A percentile compares a stretch with the other conserved stretches of the same genome.
These are phyloP conservation scores for Viola pubescens DNA, from an alignment of 441 rosid species.

Conservation along the genomic window DNA sequence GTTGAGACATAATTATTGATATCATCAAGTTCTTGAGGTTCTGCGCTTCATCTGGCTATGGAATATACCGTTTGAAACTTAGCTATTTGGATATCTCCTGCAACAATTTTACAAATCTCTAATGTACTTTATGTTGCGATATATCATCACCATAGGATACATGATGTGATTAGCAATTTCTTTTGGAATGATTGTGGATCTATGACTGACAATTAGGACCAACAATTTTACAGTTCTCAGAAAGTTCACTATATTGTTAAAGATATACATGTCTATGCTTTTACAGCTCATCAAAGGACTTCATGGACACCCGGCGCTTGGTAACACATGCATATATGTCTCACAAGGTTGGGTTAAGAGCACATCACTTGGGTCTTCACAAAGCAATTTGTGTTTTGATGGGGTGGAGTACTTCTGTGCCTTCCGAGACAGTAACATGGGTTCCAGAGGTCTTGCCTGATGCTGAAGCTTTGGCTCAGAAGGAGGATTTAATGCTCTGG, in stretches of 20 bases:
- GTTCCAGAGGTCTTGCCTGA: conserved; percentile 35
- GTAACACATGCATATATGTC: conserved; percentile 54
- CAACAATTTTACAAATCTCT: too few relatives aligned
- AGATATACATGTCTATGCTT: conserved; percentile 14
- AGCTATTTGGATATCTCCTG: too few relatives aligned
- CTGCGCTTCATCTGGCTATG: too few relatives aligned
- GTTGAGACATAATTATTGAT: too few relatives aligned
- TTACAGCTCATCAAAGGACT: conserved; percentile 54
- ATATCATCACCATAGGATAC: too few relatives aligned
- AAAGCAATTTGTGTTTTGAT: conserved; percentile 53
- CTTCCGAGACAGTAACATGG: conserved; percentile 42
- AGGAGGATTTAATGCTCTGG: conserved; percentile 65
- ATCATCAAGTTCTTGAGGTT: too few relatives aligned
- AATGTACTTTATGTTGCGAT: too few relatives aligned
- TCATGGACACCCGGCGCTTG: conserved; percentile 42
- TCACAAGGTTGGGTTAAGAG: conserved; percentile 44
- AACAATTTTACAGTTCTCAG: not conserved
- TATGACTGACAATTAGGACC: not conserved
- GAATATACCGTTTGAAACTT: too few relatives aligned
- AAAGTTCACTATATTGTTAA: not conserved
- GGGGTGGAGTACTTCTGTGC: conserved; percentile 49
- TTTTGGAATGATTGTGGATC: too few relatives aligned
- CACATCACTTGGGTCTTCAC: conserved; percentile 58
- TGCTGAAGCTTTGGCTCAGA: conserved; percentile 42
- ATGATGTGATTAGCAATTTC: too few relatives aligned